phyloP scores from a whole-genome alignment of 2,329 filamentous ascomycete genomes.

The Epichloe sylvatica region DNA sequence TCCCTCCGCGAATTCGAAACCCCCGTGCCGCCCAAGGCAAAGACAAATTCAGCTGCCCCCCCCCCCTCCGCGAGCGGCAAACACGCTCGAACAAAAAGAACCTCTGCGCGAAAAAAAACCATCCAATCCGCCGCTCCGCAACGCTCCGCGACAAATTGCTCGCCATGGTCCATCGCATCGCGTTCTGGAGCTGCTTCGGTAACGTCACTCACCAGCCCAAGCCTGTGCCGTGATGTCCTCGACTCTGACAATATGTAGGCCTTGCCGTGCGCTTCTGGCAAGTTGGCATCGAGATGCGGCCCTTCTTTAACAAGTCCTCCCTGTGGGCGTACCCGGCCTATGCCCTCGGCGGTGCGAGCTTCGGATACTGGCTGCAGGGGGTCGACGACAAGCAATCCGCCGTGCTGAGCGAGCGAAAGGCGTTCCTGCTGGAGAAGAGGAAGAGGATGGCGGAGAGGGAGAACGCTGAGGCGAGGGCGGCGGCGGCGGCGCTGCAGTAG shows the following conservation, averaged over 20 bases:
- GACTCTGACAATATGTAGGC: constrained; percentile 38
- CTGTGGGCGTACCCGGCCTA: constrained; percentile 90
- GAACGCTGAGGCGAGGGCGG: constrained; percentile 8
- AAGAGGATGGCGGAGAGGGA: constrained; percentile 43
- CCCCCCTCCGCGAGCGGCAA: too few relatives aligned
- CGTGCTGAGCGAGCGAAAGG: constrained; percentile 65
- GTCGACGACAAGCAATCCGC: constrained; percentile 72
- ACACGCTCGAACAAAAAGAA: neutral
- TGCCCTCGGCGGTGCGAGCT: constrained; percentile 70
- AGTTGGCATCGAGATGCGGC: constrained; percentile 95
- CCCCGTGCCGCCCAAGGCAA: neutral
- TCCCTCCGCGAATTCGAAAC: too few relatives aligned
- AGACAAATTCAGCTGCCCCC: too few relatives aligned
- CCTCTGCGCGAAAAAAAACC: too few relatives aligned
- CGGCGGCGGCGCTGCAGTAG: constrained; percentile 1
- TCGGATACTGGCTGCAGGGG: constrained; percentile 93
- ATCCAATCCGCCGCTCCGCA: constrained; percentile 7
- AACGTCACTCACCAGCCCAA: constrained; percentile 26
- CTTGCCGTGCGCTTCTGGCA: constrained; percentile 88
- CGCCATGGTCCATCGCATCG: constrained; percentile 48
- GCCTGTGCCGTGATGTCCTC: too few relatives aligned
- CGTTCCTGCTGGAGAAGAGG: constrained; percentile 76
- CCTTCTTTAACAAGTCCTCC: constrained; percentile 70
- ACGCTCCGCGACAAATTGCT: constrained; percentile 7
- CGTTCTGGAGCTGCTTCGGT: constrained; percentile 92